Base-by-base conservation (phyloP, 352 stramenopile species). In the Pythium biforme region DNA sequence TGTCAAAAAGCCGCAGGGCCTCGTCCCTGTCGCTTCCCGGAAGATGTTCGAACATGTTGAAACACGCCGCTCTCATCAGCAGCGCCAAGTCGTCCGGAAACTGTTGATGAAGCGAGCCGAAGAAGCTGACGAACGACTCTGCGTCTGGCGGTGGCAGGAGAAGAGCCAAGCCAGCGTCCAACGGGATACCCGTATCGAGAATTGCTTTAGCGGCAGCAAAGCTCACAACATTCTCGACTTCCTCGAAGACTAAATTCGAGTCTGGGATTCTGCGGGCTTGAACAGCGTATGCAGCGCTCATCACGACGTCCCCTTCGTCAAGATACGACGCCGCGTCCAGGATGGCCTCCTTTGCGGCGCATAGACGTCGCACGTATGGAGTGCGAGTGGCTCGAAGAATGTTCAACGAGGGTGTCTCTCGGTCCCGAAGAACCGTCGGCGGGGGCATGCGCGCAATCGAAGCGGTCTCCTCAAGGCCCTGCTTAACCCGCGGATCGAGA, bases 31-130 rank as follows among this genome's bases (percentile, higher is more conserved):
- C 31, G 25, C 29, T 46, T 22, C 43, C 55, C 12, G 55, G 2
- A 3, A 54, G 33, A 6, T 41, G 11, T 4, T 62, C 55, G 26
- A 62, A 62, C 55, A 62, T 62, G n/a, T 45, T n/a, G 10, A 22
- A 12, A 29, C 29, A 52, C n/a, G 43, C 55, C 1, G 55, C 55
- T 17, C 41, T 26, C 11, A 37, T 34, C 1, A 43, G 22, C 14
- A 62, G 29, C 3, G 8, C 7, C 3, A 37, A 22, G 11, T 54
- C 29, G 8, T 45, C 22, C 8, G 55, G 55, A 34, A 62, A 62
- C 20, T 47, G 26, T 7, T 20, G 29, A 15, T 62, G 43, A 3
- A 62, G 41, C 22, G 55, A 54, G 4, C 22, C 17, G 17, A 22
- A 62, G 43, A 62, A 62, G 22, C 25, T 23, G 20, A 47, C 29